These are phyloP conservation scores for Laburnicola sp. DNA, from an alignment of 2,329 filamentous ascomycete species.

Conservation along the genomic window DNA sequence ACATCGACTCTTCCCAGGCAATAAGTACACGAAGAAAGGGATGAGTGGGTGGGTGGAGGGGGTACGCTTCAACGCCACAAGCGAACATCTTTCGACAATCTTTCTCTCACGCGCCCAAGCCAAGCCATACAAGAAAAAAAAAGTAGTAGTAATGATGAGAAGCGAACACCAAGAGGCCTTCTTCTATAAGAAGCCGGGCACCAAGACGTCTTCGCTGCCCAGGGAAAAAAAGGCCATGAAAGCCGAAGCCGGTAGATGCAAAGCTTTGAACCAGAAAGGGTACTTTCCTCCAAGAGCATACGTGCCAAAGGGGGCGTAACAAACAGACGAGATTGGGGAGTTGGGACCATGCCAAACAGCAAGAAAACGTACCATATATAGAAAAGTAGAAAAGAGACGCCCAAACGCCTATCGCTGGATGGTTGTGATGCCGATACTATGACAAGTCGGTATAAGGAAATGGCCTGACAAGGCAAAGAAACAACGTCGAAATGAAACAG, in stretches of 20 bases:
- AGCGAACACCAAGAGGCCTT: not conserved
- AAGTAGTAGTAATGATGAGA: not conserved
- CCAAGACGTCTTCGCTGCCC: not conserved
- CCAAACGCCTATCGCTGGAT: constrained; percentile 34
- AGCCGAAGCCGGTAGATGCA: constrained; percentile 20
- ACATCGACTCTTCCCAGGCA: not conserved
- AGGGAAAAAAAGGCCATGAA: constrained; percentile 6
- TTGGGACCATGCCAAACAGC: not conserved
- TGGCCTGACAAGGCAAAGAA: constrained; percentile 9
- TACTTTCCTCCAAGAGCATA: constrained; percentile 10
- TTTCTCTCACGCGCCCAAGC: not conserved
- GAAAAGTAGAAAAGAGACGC: constrained; percentile 10
- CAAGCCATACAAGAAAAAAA: not conserved
- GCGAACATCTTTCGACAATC: not conserved
- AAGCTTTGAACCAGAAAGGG: constrained; percentile 8
- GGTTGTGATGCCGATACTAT: constrained; percentile 15
- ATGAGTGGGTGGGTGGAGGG: not conserved
- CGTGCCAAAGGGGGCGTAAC: not conserved
- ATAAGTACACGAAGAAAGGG: constrained; percentile 13
- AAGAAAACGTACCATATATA: constrained; percentile 5
- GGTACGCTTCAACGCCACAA: not conserved
- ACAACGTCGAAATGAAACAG: constrained; percentile 6
- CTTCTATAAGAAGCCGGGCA: not conserved
- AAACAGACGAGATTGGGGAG: constrained; percentile 8
- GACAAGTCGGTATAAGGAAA: constrained; percentile 18